phyloP scores from a whole-genome alignment of 139 green algal genomes.

The Tetraselmis chui region DNA sequence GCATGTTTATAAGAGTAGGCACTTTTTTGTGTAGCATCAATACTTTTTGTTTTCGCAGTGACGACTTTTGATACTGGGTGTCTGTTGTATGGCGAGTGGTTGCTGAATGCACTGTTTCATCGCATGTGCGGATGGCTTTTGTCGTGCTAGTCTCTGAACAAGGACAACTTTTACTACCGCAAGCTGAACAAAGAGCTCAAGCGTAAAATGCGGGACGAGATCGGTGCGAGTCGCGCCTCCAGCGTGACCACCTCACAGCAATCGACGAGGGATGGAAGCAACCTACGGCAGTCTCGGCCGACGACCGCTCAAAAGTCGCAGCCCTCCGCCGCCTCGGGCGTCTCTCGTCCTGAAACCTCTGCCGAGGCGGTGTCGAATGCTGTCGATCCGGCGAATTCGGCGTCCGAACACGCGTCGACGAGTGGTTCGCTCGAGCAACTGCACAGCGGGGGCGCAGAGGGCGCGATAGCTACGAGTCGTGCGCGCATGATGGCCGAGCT shows the following conservation, averaged over 20 bases:
- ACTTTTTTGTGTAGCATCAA: too few relatives aligned
- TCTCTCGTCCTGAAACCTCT: background rate
- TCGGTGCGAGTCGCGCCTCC: background rate
- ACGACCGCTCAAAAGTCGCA: too few relatives aligned
- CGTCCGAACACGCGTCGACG: background rate
- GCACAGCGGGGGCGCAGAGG: background rate
- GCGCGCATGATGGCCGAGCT: background rate
- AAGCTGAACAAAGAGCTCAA: background rate
- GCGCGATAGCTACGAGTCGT: background rate
- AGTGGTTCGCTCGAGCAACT: background rate
- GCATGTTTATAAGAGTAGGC: too few relatives aligned
- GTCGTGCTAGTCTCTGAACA: background rate
- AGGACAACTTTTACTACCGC: background rate
- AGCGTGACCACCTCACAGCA: background rate
- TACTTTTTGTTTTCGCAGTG: too few relatives aligned
- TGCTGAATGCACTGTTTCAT: too few relatives aligned
- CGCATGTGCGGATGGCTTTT: too few relatives aligned
- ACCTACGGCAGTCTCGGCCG: background rate
- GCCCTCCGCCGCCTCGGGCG: too few relatives aligned
- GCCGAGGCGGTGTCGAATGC: background rate
- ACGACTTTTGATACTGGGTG: too few relatives aligned
- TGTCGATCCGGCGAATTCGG: background rate
- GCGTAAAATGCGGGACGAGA: background rate
- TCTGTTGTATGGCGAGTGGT: too few relatives aligned
- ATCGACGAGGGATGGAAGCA: background rate